Conservation (phyloP, 345 rosid genomes). For the Lumnitzera littorea region DNA sequence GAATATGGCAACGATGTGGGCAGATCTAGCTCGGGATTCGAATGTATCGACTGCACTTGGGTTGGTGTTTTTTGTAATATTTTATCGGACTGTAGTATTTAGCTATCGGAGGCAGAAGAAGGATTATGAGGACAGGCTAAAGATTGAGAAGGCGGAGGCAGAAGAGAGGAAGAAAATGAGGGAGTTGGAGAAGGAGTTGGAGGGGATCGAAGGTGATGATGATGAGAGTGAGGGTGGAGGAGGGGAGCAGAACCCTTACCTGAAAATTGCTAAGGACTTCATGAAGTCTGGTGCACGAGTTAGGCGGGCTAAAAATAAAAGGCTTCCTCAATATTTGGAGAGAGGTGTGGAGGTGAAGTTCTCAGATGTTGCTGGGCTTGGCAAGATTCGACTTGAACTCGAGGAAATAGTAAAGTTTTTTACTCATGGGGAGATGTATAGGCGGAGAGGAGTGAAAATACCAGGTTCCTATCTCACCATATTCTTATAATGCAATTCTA, state of each 20-base stretch:
- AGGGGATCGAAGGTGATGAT: conserved; percentile 46
- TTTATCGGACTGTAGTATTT: conserved; percentile 72
- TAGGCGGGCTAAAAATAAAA: conserved; percentile 53
- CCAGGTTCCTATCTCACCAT: conserved; percentile 48
- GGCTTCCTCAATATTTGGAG: conserved; percentile 81
- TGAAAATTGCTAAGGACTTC: conserved; percentile 83
- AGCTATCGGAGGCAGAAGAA: conserved; percentile 77
- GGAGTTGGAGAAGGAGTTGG: conserved; percentile 76
- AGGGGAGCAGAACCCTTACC: conserved; percentile 64
- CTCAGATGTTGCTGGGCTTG: conserved; percentile 91
- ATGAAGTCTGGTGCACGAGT: conserved; percentile 97
- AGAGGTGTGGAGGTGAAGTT: conserved; percentile 85
- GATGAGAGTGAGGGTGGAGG: conserved; percentile 53
- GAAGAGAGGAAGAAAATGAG: conserved; percentile 88
- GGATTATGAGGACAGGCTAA: conserved; percentile 88
- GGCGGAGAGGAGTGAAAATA: conserved; percentile 87
- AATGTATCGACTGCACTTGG: conserved; percentile 68
- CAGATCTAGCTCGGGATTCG: conserved; percentile 48
- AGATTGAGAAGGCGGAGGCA: conserved; percentile 89
- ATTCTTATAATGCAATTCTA: not conserved
- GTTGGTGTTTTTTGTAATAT: conserved; percentile 65
- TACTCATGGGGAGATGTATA: conserved; percentile 92
- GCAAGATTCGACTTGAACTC: conserved; percentile 87
- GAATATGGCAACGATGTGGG: conserved; percentile 60
- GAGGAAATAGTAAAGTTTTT: conserved; percentile 95